Evolutionary conservation across 2,329 filamentous ascomycete genomes (phyloP), one percentile per base, ranked within the genome.

Genomic region (Hymenoscyphus repandus): DNA sequence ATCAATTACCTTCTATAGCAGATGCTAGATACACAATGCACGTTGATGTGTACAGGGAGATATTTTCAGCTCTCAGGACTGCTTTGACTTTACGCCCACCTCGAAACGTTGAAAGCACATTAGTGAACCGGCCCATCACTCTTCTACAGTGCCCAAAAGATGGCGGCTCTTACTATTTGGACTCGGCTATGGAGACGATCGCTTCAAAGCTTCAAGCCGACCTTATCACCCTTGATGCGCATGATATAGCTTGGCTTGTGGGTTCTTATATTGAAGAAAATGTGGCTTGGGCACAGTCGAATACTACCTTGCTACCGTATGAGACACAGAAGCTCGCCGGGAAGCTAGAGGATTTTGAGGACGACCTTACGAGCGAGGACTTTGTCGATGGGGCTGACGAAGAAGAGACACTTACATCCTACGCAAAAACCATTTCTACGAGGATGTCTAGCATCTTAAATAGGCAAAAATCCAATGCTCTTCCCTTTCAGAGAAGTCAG

Each of bases 221-320:
- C 57, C 63, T 92, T 2, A 70, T 93, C 31, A 76, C 79, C 17
- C 64, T 95, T 10, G 79, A 84, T 62, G 81, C 88, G 1, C 78
- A 83, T 55, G 84, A 86, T 61, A 70, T 95, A 47, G 85, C 85
- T 2, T 76, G 84, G 45, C 71, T 93, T 22, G 75, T 85, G 0
- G 85, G 84, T 2, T 75, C 80, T 39, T 89, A 90, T 60, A 68
- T 91, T 9, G 85, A 84, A 4, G 82, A 87, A 61, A 74, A 77
- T 53, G 54, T 70, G n/a, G 71, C 65, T 9, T 68, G 67, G 56
- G 75, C 69, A 6, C 61, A 65, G 6, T 76, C 78, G 1, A 65
- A 71, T 17, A 66, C 79, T 10, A 76, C 79, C 2, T 73, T 76
- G 57, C 67, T 85, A 43, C 79, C 77, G 1, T 85, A 82, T 56